These are phyloP conservation scores for Pyrus pyrifolia DNA, from an alignment of 306 rosid genomes.

Conservation along the genomic window DNA sequence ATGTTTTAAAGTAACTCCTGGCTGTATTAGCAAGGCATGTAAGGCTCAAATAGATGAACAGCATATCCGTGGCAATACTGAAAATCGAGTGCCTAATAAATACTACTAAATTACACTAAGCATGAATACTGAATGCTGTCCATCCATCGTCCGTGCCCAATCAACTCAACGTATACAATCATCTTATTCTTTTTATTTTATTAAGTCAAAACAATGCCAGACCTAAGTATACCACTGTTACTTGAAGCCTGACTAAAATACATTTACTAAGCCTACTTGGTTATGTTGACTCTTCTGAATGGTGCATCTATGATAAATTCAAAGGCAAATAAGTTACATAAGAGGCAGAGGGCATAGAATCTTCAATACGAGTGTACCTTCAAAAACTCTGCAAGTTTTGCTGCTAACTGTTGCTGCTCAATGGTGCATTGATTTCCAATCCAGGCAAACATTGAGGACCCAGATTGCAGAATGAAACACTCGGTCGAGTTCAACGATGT, in stretches of 20 bases:
- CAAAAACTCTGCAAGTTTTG: conserved; percentile 85
- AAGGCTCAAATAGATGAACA: conserved; percentile 18
- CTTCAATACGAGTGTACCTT: conserved; percentile 39
- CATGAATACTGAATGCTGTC: not conserved
- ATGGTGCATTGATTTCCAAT: conserved; percentile 81
- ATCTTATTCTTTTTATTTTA: not conserved
- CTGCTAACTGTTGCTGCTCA: conserved; percentile 93
- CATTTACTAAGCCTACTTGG: conserved; percentile 2
- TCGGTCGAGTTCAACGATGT: conserved; percentile 72
- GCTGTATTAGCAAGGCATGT: conserved; percentile 47
- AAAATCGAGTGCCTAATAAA: not conserved
- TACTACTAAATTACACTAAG: not conserved
- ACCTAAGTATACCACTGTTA: not conserved
- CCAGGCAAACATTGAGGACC: conserved; percentile 85
- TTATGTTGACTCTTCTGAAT: conserved; percentile 6
- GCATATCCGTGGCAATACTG: not conserved
- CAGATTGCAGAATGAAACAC: conserved; percentile 89
- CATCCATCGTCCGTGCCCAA: not conserved
- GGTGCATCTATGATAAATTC: conserved; percentile 3
- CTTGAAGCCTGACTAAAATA: not conserved
- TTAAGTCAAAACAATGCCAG: not conserved
- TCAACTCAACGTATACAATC: not conserved
- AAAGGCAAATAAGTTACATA: conserved; percentile 1
- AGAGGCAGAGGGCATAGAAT: not conserved
- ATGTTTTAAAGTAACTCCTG: conserved; percentile 76